Conservation (phyloP, 1,284 basidiomycete genomes). For the Rhizoctonia solani region DNA sequence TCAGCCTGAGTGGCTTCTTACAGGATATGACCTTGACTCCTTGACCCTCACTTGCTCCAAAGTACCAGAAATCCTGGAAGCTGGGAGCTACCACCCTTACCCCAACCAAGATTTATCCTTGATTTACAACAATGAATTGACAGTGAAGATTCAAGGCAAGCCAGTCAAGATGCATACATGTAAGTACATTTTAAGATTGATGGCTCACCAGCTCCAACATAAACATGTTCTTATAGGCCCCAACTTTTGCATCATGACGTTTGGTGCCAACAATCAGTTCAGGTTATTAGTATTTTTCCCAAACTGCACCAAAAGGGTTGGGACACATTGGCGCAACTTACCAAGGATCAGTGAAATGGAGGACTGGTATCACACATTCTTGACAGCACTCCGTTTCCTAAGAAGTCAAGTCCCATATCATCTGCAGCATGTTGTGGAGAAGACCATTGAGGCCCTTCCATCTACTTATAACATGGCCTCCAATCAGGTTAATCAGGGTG, state of each 20-base stretch:
- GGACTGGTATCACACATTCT: background rate
- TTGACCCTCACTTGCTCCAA: background rate
- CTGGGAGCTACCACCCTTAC: background rate
- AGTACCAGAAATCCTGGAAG: background rate
- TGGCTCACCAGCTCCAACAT: too few species aligned
- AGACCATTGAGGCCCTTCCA: background rate
- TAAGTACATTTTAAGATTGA: too few species aligned
- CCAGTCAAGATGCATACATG: background rate
- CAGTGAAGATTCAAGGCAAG: background rate
- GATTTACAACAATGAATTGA: background rate
- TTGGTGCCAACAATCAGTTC: constrained; percentile 19
- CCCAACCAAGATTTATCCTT: background rate
- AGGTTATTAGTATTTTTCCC: background rate
- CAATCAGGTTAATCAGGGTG: background rate
- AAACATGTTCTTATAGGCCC: too few species aligned
- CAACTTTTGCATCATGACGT: background rate
- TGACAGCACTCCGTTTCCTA: background rate
- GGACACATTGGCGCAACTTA: background rate
- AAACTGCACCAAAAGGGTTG: background rate
- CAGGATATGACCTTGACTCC: too few species aligned
- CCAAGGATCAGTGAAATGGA: background rate
- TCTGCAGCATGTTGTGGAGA: background rate
- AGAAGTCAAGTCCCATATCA: background rate
- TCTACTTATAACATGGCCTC: background rate
- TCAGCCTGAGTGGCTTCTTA: too few species aligned